Base-by-base conservation (phyloP, 768 basidiomycete genomes). In the Hortiboletus campestris region DNA sequence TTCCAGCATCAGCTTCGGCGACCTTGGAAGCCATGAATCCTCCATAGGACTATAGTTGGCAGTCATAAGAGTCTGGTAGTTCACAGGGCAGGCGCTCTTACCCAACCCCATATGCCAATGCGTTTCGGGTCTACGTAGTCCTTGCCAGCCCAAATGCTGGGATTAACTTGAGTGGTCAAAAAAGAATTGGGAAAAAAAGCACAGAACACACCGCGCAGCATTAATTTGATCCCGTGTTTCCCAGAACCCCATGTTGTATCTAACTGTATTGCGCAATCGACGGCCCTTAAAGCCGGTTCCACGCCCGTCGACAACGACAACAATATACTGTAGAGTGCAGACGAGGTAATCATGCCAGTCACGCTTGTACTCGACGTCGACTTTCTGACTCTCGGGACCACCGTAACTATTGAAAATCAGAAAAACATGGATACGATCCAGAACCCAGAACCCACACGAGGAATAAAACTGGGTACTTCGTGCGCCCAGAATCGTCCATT, bases 91-190 rank as follows among this genome's bases (percentile, higher is more conserved):
- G 10, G 32, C 46, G 6, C 13, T 75, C 89, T 68, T 58, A 94
- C 92, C 96, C 97, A 98, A 41, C 97, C 97, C 95, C 95, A 98
- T 48, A 98, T 88, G 0, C 96, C 97, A 45, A 98, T 90, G 43
- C 94, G 78, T 68, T 82, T 84, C 38, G 84, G 77, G 69, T 99
- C 97, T 2, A 98, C 89, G 67, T 98, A 98, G 16, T 82, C 78
- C 71, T 89, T 91, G 60, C 84, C 78, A 3, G 88, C 91, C 91
- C 93, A 97, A 45, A 86, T 74, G 52, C 91, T 91, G 56, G 13
- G 22, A 46, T 43, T 19, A 42, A 35, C 16, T 17, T 58, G 29
- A 58, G 44, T 6, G 28, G 19, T 20, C 20, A 36, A 34, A 40
- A 40, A 51, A 19, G 11, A 54, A 41, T 8, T 39, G 49, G n/a